A percentile compares a stretch with the other conserved stretches of the same genome.
Evolutionary conservation across 345 rosid genomes (phyloP).

Genomic region (Carallia pectinifolia): DNA sequence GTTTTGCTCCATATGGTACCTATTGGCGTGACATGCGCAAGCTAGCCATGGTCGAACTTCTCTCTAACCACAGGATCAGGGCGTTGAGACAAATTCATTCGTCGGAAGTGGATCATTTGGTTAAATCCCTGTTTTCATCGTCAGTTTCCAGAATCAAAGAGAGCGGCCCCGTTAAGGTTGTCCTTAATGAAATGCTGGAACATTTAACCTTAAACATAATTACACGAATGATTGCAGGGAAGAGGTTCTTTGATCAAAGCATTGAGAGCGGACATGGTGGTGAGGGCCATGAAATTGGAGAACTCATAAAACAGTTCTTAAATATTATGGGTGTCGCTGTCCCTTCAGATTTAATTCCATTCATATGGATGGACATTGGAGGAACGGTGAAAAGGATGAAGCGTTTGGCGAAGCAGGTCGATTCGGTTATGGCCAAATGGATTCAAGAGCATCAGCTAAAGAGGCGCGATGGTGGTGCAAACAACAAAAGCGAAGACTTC

Average conservation of each 20-base stretch:
- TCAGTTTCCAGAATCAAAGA: not conserved
- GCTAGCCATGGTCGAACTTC: slow-evolving; percentile 11
- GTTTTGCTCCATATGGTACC: slow-evolving; percentile 17
- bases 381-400: slow-evolving; percentile 6
- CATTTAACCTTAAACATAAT: slow-evolving; percentile 2
- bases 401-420: not conserved
- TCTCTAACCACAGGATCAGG: slow-evolving; percentile 11
- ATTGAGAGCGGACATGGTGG: not conserved
- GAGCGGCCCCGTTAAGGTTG: not conserved
- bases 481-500: not conserved
- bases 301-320: slow-evolving; percentile 9
- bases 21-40: slow-evolving; percentile 19
- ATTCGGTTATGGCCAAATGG: slow-evolving; percentile 11
- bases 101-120: not conserved
- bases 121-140: not conserved
- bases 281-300: not conserved
- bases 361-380: slow-evolving; percentile 5
- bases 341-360: slow-evolving; percentile 17
- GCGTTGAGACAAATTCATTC: not conserved
- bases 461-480: not conserved
- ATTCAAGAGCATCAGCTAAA: slow-evolving; percentile 5
- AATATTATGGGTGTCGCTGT: not conserved
- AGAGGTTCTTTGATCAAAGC: slow-evolving; percentile 6
- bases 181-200: not conserved
- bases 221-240: slow-evolving; percentile 9